Evolutionary conservation across 768 basidiomycete species (phyloP), one percentile per base, ranked within the genome.

Genomic region (Amanita thiersii): DNA sequence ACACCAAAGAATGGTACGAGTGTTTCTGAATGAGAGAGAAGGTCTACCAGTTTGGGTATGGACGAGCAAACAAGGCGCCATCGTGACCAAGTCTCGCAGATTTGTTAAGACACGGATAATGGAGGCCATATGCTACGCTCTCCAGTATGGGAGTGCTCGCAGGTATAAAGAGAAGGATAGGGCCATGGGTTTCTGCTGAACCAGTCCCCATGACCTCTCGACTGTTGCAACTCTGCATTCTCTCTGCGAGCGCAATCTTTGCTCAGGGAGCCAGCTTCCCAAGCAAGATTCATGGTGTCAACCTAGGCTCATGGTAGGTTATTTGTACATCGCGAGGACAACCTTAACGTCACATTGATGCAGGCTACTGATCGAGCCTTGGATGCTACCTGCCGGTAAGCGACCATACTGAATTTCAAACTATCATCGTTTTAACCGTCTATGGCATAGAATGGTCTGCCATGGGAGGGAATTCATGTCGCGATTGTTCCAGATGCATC

Each of bases 391-490:
- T 18, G 10, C 10, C 20, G 37, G 37, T 39, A 23, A 39, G 21
- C 14, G 11, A 19, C 20, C 9, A 18, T 21, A 28, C 33, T 35
- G 26, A 28, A 7, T 7, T 20, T 6, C 9, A 24, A 4, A 7
- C 37, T 24, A 8, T n/a, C n/a, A 5, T 4, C 10, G 10, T 9
- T 11, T 15, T 39, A 12, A 14, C 21, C 19, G n/a, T 3, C 11
- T 23, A 11, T 24, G 2, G 15, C 12, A 39, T 49, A 81, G 86
- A 72, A 68, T 89, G 86, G 86, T 15, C 59, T 1, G 55, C 63
- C 5, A 87, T 89, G 86, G 86, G 86, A 17, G 86, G 86, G 0
- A 43, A 87, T 48, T 43, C 47, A 2, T 85, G 83, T 51, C 21
- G 52, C 24, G 69, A 74, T 33, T 87, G 86, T 49, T 69, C 70